Evolutionary conservation across 108 stramenopile genomes (phyloP).

Genomic region (Fragilaria crotonensis): DNA sequence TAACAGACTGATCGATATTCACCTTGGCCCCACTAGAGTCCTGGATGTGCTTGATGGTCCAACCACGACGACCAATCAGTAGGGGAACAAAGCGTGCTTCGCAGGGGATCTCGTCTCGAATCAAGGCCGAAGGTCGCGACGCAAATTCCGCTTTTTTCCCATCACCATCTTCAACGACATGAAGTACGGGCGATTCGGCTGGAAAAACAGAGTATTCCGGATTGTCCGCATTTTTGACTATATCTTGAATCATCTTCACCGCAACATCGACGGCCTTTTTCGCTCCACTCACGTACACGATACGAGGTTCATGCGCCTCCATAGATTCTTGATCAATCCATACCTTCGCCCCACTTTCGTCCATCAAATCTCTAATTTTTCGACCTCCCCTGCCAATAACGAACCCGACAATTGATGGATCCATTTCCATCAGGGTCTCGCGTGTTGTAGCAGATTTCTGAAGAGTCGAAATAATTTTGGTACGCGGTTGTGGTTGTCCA

Average conservation of each 20-base stretch:
- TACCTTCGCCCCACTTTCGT: slow-evolving; percentile 81
- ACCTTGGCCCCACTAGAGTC: slow-evolving; percentile 75
- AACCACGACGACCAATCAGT: slow-evolving; percentile 78
- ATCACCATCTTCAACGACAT: not conserved
- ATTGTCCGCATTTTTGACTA: slow-evolving; percentile 69
- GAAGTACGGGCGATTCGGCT: not conserved
- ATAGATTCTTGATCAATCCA: slow-evolving; percentile 91
- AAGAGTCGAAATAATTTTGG: slow-evolving; percentile 31
- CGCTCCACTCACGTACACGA: slow-evolving; percentile 84
- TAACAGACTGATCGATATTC: slow-evolving; percentile 75
- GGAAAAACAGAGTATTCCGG: slow-evolving; percentile 19
- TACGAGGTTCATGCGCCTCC: slow-evolving; percentile 56
- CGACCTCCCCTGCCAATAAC: slow-evolving; percentile 87
- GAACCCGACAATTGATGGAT: slow-evolving; percentile 77
- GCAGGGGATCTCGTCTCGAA: slow-evolving; percentile 33
- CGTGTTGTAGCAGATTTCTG: slow-evolving; percentile 12
- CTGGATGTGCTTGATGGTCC: slow-evolving; percentile 86
- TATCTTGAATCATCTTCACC: slow-evolving; percentile 64
- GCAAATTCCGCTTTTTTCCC: not conserved
- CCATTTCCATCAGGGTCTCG: slow-evolving; percentile 65
- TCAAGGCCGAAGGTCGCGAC: not conserved
- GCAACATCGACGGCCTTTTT: slow-evolving; percentile 61
- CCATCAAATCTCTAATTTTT: slow-evolving; percentile 86
- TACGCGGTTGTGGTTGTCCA: slow-evolving; percentile 23
- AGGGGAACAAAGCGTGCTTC: slow-evolving; percentile 78